Percentiles rank a stretch among this genome's conserved stretches.
Conservation (phyloP, 257 asterid genomes). For the Nicotiana tomentosiformis region DNA sequence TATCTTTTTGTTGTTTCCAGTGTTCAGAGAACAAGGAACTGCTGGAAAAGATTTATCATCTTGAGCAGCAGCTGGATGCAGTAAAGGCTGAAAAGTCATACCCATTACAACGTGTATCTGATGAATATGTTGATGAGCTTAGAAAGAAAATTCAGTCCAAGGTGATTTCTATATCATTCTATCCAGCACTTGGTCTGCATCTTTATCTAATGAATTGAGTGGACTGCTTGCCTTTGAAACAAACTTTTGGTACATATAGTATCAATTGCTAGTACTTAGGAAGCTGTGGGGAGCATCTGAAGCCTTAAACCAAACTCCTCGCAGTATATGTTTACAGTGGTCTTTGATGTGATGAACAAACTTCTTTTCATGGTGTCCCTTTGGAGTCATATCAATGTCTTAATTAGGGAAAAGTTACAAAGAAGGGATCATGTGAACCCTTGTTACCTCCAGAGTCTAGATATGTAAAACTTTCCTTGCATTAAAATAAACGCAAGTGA, state of each 20-base stretch:
- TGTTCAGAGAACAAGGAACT: constrained; percentile 69
- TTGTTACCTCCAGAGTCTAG: not conserved
- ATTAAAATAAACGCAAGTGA: not conserved
- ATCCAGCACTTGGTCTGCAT: not conserved
- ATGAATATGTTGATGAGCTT: constrained; percentile 58
- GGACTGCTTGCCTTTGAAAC: not conserved
- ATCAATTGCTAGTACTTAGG: not conserved
- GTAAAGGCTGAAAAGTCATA: constrained; percentile 34
- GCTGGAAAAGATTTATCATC: constrained; percentile 44
- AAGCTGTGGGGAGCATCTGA: not conserved
- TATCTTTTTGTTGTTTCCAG: constrained; percentile 36
- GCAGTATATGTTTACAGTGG: not conserved
- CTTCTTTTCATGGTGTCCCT: not conserved
- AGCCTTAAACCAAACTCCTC: not conserved
- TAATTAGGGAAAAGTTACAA: not conserved
- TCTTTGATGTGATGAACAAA: not conserved
- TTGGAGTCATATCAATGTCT: not conserved
- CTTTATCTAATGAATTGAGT: not conserved
- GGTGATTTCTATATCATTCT: constrained; percentile 31
- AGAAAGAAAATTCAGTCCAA: constrained; percentile 70
- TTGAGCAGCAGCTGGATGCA: constrained; percentile 69
- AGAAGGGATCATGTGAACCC: constrained; percentile 6
- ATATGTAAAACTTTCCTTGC: not conserved
- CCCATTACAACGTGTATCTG: constrained; percentile 34
- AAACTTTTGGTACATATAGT: not conserved